Conservation (phyloP, 2,329 filamentous ascomycete genomes). For the Aaosphaeria arxii region DNA sequence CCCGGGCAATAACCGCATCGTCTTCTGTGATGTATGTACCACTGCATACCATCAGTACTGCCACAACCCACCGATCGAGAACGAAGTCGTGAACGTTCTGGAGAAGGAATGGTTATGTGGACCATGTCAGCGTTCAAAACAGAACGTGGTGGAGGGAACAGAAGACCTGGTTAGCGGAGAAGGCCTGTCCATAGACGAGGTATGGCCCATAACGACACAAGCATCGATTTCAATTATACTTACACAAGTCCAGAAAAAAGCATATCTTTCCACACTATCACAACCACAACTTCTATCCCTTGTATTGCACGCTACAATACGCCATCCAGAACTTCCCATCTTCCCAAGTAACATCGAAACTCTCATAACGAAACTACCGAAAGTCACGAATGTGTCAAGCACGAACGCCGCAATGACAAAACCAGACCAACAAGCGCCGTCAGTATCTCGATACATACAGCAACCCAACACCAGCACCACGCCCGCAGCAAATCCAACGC, state of each 20-base stretch:
- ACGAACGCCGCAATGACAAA: neutral
- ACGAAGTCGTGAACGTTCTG: conserved; percentile 64
- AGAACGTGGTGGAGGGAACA: conserved; percentile 29
- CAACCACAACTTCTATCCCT: conserved; percentile 62
- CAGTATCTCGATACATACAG: neutral
- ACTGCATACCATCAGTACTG: conserved; percentile 78
- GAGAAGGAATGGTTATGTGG: conserved; percentile 70
- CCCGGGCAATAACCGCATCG: conserved; percentile 72
- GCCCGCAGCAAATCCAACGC: conserved; percentile 2
- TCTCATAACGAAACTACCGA: conserved; percentile 17
- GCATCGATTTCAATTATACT: conserved; percentile 1
- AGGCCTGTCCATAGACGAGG: conserved; percentile 42
- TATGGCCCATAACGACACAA: conserved; percentile 9
- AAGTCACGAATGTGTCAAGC: conserved; percentile 4
- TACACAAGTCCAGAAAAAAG: conserved; percentile 50
- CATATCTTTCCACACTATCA: conserved; percentile 61
- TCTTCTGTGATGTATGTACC: conserved; percentile 83
- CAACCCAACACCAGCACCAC: conserved; percentile 4
- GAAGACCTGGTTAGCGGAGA: conserved; percentile 38
- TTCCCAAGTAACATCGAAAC: conserved; percentile 48
- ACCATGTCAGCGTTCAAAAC: conserved; percentile 49
- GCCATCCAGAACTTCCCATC: conserved; percentile 64
- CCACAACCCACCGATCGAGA: conserved; percentile 71
- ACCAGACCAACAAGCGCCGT: neutral
- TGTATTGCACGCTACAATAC: conserved; percentile 58